Conservation (phyloP, 768 basidiomycete species). For the Macrocybe gigantea region DNA sequence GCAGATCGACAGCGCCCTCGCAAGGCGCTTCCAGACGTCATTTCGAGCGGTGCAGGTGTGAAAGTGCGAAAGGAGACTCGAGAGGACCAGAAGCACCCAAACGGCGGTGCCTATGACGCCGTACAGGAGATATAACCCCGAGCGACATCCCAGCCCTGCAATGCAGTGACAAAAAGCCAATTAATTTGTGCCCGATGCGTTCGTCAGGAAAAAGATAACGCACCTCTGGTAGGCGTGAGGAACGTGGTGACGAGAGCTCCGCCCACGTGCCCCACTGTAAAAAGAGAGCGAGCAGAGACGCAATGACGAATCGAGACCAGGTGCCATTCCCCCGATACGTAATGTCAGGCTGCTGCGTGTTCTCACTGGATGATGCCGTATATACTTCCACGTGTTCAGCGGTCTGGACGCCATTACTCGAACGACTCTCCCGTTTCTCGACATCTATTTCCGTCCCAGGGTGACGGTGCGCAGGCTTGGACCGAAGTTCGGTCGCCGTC, state of each 20-base stretch:
- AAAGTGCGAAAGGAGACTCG: slow-evolving; percentile 19
- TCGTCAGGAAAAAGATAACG: slow-evolving; percentile 1
- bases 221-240: slow-evolving; percentile 17
- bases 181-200: neutral
- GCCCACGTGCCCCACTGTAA: slow-evolving; percentile 21
- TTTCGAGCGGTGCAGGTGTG: slow-evolving; percentile 10
- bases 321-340: slow-evolving; percentile 4
- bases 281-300: slow-evolving; percentile 11
- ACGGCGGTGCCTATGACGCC: slow-evolving; percentile 15
- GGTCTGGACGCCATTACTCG: too few relatives aligned
- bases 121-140: slow-evolving; percentile 17
- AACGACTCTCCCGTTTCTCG: neutral
- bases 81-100: slow-evolving; percentile 16
- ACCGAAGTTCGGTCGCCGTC: neutral
- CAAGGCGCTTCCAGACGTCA: slow-evolving; percentile 6
- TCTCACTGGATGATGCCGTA: neutral
- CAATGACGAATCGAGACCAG: slow-evolving; percentile 7
- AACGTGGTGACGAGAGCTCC: slow-evolving; percentile 16
- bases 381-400: too few relatives aligned
- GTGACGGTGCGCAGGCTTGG: neutral
- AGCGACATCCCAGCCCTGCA: slow-evolving; percentile 16
- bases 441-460: neutral
- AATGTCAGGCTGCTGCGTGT: slow-evolving; percentile 1
- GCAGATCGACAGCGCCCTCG: slow-evolving; percentile 13
- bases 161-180: neutral